phyloP scores from a whole-genome alignment of 2,329 filamentous ascomycete genomes.

The Trichoderma guizhouense region DNA sequence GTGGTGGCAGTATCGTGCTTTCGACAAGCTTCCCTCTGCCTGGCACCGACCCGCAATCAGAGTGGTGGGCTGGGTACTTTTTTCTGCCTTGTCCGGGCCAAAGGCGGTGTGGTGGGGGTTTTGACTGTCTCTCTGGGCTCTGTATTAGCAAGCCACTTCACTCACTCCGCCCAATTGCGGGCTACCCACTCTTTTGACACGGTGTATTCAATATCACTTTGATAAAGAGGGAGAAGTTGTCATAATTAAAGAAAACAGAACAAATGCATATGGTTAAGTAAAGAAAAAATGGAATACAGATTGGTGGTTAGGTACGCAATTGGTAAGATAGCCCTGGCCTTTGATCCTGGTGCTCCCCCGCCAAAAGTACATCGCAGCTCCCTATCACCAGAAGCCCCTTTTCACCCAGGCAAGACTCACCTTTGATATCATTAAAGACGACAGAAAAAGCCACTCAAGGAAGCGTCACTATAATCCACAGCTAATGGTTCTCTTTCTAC shows the following conservation, averaged over 20 bases:
- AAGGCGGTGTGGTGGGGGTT: conserved; percentile 31
- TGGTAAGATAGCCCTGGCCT: background rate
- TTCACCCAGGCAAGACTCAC: background rate
- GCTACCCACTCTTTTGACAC: background rate
- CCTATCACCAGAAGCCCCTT: background rate
- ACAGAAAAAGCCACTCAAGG: background rate
- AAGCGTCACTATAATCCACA: background rate
- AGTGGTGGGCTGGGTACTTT: conserved; percentile 22
- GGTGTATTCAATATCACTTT: background rate
- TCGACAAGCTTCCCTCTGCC: conserved; percentile 21
- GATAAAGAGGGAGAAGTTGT: background rate
- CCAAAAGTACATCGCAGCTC: background rate
- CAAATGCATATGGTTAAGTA: background rate
- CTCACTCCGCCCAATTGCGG: background rate
- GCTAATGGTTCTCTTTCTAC: background rate
- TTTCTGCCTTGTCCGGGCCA: conserved; percentile 20
- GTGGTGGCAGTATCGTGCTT: conserved; percentile 23
- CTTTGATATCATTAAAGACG: background rate
- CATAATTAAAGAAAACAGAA: background rate
- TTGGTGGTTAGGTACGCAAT: background rate
- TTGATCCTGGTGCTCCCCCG: background rate
- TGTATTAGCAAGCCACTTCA: background rate
- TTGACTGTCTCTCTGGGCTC: background rate
- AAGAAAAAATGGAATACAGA: background rate
- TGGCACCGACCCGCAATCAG: conserved; percentile 18